These are phyloP conservation scores for Dioscorea dumetorum DNA, from an alignment of 106 monocot species.

Conservation along the genomic window DNA sequence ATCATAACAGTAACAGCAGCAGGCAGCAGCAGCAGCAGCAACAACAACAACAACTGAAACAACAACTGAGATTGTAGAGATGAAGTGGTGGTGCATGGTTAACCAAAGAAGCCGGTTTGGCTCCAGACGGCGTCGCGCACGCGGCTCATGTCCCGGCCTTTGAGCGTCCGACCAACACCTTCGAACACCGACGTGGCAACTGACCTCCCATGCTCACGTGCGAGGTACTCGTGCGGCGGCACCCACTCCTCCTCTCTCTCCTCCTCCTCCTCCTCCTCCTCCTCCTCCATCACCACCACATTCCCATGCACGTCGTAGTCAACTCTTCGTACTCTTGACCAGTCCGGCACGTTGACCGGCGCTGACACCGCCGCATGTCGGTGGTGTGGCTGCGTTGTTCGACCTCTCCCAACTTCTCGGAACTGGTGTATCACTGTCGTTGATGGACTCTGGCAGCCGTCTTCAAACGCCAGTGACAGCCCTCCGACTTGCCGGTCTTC, in stretches of 20 bases:
- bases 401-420: conserved; percentile 2
- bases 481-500: conserved; percentile 20
- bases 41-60: not conserved
- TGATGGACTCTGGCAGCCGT: not conserved
- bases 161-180: conserved; percentile 70
- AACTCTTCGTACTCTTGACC: conserved; percentile 22
- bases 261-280: not conserved
- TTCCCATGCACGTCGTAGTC: conserved; percentile 13
- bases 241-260: conserved; percentile 43
- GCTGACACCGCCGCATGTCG: conserved; percentile 20
- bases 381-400: not conserved
- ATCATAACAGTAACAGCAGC: no score
- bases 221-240: conserved; percentile 72
- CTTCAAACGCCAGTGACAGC: conserved; percentile 35
- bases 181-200: conserved; percentile 63
- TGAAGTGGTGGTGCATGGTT: not conserved
- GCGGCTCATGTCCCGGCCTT: conserved; percentile 72
- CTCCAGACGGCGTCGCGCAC: conserved; percentile 86
- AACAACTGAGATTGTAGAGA: not conserved
- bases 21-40: no score
- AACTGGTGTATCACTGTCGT: conserved; percentile 15
- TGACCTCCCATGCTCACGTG: conserved; percentile 30
- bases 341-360: conserved; percentile 48
- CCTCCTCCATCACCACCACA: conserved; percentile 2
- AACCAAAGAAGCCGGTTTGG: conserved; percentile 79